Evolutionary conservation across 2,329 filamentous ascomycete genomes (phyloP), one percentile per base, ranked within the genome.

Genomic region (Mycogone perniciosa): DNA sequence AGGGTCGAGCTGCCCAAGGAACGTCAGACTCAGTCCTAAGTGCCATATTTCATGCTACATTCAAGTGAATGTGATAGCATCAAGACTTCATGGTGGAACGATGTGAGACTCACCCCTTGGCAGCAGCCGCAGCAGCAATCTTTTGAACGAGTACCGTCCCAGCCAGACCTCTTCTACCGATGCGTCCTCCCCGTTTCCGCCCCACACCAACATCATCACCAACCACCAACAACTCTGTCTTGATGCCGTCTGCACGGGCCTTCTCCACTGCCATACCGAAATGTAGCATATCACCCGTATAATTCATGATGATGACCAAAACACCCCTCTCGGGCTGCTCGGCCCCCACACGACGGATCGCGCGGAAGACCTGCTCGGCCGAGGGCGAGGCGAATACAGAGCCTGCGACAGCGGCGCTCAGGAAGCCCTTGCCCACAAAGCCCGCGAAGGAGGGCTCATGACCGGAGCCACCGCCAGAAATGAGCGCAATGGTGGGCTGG

Each of bases 181-280:
- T 85, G 58, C 88, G 88, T 4, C 84, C 84, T 26, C 82, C 78
- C 58, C 81, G 81, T 44, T 69, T 71, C 52, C 84, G 71, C 1
- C 85, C 85, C 44, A 89, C 84, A 10, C 85, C 85, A 1, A 84
- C 85, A 69, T 89, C 86, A 60, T 89, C 86, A 7, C 80, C 84
- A 43, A 89, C 81, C 30, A 88, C 81, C 26, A 87, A 77, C 76
- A 89, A 85, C 54, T 86, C 81, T 0, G 84, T 80, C 30, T 83
- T 74, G 2, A 77, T 74, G 7, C 71, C 71, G 10, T 64, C 62
- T 0, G 84, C 84, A 50, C 83, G 82, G 8, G 85, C 85, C 62
- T 88, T 86, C 64, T 89, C 86, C 5, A 85, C 82, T 0, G 82
- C 86, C 74, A 89, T 82, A 5, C 85, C 85, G 57, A 89, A 89